These are phyloP conservation scores for Lepiota subincarnata DNA, from an alignment of 768 basidiomycete genomes.

Conservation along the genomic window DNA sequence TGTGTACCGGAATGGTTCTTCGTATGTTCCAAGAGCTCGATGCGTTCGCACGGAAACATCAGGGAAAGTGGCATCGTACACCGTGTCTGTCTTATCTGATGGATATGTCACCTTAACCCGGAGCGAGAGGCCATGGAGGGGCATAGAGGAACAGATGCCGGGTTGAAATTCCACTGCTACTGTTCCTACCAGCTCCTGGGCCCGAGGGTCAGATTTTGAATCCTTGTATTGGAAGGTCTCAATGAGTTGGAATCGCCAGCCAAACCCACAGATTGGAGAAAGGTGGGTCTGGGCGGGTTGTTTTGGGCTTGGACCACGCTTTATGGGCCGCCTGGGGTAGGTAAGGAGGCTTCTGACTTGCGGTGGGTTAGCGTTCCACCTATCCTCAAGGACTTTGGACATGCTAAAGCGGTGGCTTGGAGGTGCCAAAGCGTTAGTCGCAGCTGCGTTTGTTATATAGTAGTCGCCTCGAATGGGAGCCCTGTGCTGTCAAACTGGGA, in stretches of 20 bases:
- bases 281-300: background rate
- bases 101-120: background rate
- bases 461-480: too few relatives aligned
- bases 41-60: background rate
- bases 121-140: background rate
- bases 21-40: background rate
- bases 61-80: background rate
- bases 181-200: background rate
- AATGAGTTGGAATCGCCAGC: conserved; percentile 3
- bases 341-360: background rate
- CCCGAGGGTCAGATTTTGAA: background rate
- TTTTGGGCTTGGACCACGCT: too few relatives aligned
- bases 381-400: conserved; percentile 13
- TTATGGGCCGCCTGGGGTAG: too few relatives aligned
- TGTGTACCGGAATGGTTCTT: background rate
- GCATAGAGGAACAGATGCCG: background rate
- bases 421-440: too few relatives aligned
- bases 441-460: too few relatives aligned
- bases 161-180: background rate
- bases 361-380: background rate
- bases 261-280: conserved; percentile 3
- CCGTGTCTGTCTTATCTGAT: background rate
- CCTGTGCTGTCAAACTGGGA: too few relatives aligned
- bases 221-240: background rate
- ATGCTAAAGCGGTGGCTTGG: conserved; percentile 7